These are phyloP conservation scores for Solanum sparsipilum DNA, from an alignment of 257 asterid genomes.

Conservation along the genomic window DNA sequence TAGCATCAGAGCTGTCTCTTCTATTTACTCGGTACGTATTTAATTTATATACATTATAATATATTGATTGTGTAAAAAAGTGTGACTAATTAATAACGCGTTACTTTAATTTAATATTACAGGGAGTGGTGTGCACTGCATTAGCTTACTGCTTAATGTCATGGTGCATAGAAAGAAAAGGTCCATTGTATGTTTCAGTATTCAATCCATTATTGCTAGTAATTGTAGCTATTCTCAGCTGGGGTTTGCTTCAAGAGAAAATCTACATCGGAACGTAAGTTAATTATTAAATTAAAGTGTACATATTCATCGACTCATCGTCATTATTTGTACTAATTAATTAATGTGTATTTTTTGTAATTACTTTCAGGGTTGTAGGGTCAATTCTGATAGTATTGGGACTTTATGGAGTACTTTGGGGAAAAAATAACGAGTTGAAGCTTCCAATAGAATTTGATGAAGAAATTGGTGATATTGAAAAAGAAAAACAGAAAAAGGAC, in stretches of 20 bases:
- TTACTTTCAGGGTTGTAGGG: conserved; percentile 42
- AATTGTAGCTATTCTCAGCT: conserved; percentile 73
- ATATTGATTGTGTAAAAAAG: conserved; percentile 10
- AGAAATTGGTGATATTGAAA: background rate
- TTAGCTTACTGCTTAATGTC: conserved; percentile 62
- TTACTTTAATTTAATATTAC: background rate
- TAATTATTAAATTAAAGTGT: background rate
- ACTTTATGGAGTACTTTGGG: conserved; percentile 75
- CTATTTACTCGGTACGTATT: conserved; percentile 24
- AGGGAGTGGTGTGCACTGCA: conserved; percentile 80
- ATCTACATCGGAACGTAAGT: conserved; percentile 62
- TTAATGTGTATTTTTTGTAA: background rate
- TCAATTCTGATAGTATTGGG: conserved; percentile 60
- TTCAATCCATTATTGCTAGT: conserved; percentile 81
- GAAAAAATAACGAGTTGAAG: conserved; percentile 46
- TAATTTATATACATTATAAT: background rate
- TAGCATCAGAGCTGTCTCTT: conserved; percentile 53
- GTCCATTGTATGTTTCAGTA: conserved; percentile 75
- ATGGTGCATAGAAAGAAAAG: conserved; percentile 70
- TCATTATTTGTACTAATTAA: background rate
- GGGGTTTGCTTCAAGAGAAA: conserved; percentile 74
- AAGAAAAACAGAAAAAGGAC: conserved; percentile 1
- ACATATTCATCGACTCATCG: background rate
- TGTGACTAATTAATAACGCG: background rate
- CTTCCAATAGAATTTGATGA: background rate